Conservation (phyloP, 352 stramenopile genomes). For the Pythium sukuiense region DNA sequence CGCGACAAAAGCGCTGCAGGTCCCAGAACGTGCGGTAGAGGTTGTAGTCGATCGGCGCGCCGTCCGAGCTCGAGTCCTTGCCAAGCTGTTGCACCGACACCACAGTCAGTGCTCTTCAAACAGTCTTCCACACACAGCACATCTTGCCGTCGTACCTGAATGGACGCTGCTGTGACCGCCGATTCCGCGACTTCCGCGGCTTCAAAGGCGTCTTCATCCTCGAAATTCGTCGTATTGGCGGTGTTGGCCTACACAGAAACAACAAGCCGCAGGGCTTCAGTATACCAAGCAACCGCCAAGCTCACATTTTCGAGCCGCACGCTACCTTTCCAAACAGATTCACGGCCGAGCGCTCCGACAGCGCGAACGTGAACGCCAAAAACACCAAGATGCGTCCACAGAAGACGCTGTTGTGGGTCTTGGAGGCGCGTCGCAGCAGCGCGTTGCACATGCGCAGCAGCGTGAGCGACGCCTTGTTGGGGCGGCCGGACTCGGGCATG, state of each 20-base stretch:
- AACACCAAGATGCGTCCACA: conserved; percentile 87
- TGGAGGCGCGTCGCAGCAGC: conserved; percentile 79
- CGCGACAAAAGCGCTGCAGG: conserved; percentile 85
- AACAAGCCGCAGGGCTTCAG: neutral
- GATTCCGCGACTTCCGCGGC: conserved; percentile 53
- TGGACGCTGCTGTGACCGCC: neutral
- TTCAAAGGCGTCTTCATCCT: conserved; percentile 80
- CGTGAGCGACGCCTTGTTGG: conserved; percentile 80
- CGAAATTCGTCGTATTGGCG: conserved; percentile 75
- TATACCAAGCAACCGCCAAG: neutral
- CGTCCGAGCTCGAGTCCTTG: conserved; percentile 40
- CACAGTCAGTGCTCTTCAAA: too few species aligned
- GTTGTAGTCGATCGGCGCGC: conserved; percentile 85
- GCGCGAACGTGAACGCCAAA: conserved; percentile 82
- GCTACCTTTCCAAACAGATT: conserved; percentile 75
- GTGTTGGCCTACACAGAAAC: conserved; percentile 52
- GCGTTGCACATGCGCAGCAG: conserved; percentile 84
- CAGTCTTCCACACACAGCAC: too few species aligned
- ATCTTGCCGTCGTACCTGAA: conserved; percentile 14
- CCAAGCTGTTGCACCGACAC: conserved; percentile 41
- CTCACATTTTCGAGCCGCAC: neutral
- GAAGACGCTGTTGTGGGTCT: conserved; percentile 90
- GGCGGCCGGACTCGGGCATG: conserved; percentile 56
- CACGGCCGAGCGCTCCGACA: conserved; percentile 83
- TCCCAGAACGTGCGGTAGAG: conserved; percentile 92